Evolutionary conservation across 192 early-diverging fungal species (phyloP).

Genomic region (Coemansia sp.): DNA sequence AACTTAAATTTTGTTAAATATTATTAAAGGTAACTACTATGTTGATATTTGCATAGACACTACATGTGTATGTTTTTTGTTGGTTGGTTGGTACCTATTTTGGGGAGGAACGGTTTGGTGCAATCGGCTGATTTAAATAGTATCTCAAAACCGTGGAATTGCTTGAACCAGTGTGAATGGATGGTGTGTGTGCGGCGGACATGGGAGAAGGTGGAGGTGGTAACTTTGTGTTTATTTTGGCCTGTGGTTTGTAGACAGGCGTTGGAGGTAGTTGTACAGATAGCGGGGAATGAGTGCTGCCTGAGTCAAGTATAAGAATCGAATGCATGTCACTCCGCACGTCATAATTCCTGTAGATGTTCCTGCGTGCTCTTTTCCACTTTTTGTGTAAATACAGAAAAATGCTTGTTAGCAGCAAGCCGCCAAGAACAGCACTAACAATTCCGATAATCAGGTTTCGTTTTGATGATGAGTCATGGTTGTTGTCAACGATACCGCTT

Average conservation of each 20-base stretch:
- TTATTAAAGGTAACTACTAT: no score
- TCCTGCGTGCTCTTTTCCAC: neutral
- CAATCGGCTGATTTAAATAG: no score
- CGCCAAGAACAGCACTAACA: neutral
- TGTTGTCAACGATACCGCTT: no score
- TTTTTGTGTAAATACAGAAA: neutral
- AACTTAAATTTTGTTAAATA: no score
- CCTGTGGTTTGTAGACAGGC: neutral
- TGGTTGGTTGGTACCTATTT: no score
- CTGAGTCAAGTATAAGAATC: neutral
- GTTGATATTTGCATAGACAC: no score
- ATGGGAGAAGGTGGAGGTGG: no score
- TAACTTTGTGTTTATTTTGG: neutral
- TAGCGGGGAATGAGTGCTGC: neutral
- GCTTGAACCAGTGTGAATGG: no score
- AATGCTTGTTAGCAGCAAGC: neutral
- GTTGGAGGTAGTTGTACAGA: neutral
- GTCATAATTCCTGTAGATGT: neutral
- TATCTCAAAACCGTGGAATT: no score
- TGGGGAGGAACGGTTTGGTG: no score
- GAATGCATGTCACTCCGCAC: neutral
- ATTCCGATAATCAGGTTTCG: neutral
- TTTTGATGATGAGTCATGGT: neutral
- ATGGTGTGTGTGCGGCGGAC: no score
- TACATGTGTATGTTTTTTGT: no score